These are phyloP conservation scores for Kurtzmaniella quercitrusa DNA, from an alignment of 1,139 yeast genomes.

Conservation along the genomic window DNA sequence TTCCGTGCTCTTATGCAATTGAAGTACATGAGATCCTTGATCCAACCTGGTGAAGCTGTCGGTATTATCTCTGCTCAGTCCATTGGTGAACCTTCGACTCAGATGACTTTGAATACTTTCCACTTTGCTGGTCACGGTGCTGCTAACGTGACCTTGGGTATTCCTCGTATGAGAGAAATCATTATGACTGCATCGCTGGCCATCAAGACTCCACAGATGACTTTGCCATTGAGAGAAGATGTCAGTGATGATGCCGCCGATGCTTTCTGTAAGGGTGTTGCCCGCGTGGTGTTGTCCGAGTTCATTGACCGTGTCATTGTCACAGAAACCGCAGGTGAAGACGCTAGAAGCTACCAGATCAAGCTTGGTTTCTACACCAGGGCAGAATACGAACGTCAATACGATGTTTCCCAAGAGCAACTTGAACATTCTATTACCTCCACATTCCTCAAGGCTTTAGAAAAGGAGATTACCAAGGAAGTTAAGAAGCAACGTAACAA, in stretches of 20 bases:
- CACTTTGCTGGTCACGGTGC: slow-evolving; percentile 99
- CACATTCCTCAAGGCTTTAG: slow-evolving; percentile 67
- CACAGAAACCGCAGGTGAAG: slow-evolving; percentile 78
- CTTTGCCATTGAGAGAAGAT: slow-evolving; percentile 74
- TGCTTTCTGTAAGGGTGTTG: slow-evolving; percentile 87
- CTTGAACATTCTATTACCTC: slow-evolving; percentile 66
- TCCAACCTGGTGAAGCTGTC: slow-evolving; percentile 96
- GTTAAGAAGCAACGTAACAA: slow-evolving; percentile 72
- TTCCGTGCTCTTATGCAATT: slow-evolving; percentile 97
- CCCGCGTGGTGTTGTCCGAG: slow-evolving; percentile 82
- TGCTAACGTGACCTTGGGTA: slow-evolving; percentile 98
- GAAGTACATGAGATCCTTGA: slow-evolving; percentile 93
- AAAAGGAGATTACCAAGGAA: slow-evolving; percentile 71
- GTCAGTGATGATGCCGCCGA: slow-evolving; percentile 87
- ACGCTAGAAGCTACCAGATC: slow-evolving; percentile 71
- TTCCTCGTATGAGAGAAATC: slow-evolving; percentile 99
- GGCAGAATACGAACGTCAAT: slow-evolving; percentile 78
- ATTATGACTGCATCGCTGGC: slow-evolving; percentile 97
- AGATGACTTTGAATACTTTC: slow-evolving; percentile 98
- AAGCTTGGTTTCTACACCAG: slow-evolving; percentile 71
- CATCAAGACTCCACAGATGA: slow-evolving; percentile 98
- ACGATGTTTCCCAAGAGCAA: slow-evolving; percentile 78
- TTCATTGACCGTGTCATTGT: slow-evolving; percentile 82
- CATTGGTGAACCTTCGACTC: slow-evolving; percentile 98
- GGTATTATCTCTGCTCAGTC: slow-evolving; percentile 99